Base-by-base conservation (phyloP, 1,284 basidiomycete genomes). In the Apiotrichum mycotoxinovorans region DNA sequence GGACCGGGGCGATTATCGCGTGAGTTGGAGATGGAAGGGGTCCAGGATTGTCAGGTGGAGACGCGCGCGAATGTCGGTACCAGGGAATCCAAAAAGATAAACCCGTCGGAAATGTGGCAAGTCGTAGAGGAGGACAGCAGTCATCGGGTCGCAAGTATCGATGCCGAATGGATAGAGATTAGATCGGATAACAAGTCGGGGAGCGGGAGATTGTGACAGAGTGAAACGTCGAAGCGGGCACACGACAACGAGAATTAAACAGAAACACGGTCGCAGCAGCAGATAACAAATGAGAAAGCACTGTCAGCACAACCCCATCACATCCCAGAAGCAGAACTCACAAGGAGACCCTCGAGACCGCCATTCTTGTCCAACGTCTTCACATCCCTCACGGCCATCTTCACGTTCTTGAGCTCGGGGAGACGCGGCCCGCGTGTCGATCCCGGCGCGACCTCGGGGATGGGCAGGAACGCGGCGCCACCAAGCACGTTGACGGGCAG, bases 321-420 rank as follows among this genome's bases (percentile, higher is more conserved):
- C 25, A 12, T 17, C n/a, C 7, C 8, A 17, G 22, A 8, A 5
- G 1, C 15, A 7, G 18, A n/a, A 71, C 74, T 65, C 58, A 77
- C 76, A 56, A 77, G 52, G 26, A 72, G 56, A 1, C 72, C 76
- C 67, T 77, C 76, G 22, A 76, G 60, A 15, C 76, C 76, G 43
- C 76, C 76, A 37, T 72, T 70, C 61, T 75, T 73, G 58, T 72
- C 68, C 9, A 76, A 67, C 51, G 63, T 66, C 62, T 67, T 70
- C 37, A 74, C 43, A 45, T 67, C 62, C 51, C 67, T 65, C 56
- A 66, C 64, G 45, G 64, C 62, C 68, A 76, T 70, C 60, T 71
- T 70, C 15, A 76, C 69, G 25, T 65, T 63, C 43, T 63, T 61
- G 49, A 74, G 52, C 51, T 58, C 54, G 22, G 64, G 65, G 34